Evolutionary conservation across 169 alveolate genomes (phyloP).

Genomic region (Plasmodium relictum): DNA sequence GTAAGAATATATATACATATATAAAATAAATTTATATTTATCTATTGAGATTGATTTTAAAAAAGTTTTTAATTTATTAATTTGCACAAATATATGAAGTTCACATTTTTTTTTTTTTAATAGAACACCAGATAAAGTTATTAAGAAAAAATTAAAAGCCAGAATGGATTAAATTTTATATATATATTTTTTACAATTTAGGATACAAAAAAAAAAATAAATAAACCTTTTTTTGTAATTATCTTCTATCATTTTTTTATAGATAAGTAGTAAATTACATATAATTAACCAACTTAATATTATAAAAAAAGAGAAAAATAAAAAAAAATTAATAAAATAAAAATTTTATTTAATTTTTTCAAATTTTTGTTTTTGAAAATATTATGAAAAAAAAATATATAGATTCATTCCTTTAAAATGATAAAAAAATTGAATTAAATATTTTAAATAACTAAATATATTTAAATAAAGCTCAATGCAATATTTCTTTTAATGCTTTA

Average conservation of each 20-base stretch:
- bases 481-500: too few species aligned
- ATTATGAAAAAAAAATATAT: too few species aligned
- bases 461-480: too few species aligned
- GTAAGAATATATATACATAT: slow-evolving; percentile 79
- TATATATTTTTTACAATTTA: not conserved
- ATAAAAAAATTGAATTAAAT: too few species aligned
- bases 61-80: not conserved
- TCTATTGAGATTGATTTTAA: slow-evolving; percentile 5
- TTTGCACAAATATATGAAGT: not conserved
- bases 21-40: not conserved
- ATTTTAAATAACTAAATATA: too few species aligned
- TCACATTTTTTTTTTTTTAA: slow-evolving; percentile 4
- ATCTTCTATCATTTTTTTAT: not conserved
- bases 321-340: too few species aligned
- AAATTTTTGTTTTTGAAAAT: too few species aligned
- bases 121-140: slow-evolving; percentile 90
- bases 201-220: not conserved
- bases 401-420: too few species aligned
- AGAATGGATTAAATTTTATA: slow-evolving; percentile 89
- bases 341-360: too few species aligned
- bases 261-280: not conserved
- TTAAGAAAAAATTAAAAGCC: slow-evolving; percentile 88
- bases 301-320: too few species aligned
- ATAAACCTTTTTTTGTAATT: slow-evolving; percentile 13
- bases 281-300: not conserved